These are phyloP conservation scores for Penicillium ucsense DNA, from an alignment of 495 filamentous ascomycete species.

Conservation along the genomic window DNA sequence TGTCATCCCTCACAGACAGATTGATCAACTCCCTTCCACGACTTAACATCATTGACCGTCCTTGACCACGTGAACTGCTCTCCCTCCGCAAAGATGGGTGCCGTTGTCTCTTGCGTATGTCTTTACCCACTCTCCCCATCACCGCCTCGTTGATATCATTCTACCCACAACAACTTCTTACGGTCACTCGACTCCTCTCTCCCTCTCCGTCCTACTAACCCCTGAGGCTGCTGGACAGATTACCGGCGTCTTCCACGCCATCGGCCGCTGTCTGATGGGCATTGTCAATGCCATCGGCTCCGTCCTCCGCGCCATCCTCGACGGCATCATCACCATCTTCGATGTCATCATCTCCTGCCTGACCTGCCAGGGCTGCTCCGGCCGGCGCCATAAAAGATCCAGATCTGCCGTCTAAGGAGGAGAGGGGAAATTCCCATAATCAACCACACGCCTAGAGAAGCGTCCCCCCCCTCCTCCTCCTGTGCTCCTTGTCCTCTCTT, in stretches of 20 bases:
- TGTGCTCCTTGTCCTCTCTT: too few species aligned
- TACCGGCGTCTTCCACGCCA: conserved; percentile 64
- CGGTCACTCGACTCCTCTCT: not conserved
- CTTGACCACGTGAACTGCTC: too few species aligned
- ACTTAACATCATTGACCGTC: conserved; percentile 6
- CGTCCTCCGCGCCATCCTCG: conserved; percentile 70
- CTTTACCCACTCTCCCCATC: not conserved
- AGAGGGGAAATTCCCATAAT: too few species aligned
- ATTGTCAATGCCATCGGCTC: conserved; percentile 73
- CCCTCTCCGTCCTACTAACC: not conserved
- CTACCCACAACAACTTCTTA: too few species aligned
- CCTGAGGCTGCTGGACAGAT: conserved; percentile 42
- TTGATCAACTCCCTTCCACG: not conserved
- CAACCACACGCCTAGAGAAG: too few species aligned
- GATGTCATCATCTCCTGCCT: conserved; percentile 79
- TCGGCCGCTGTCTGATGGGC: conserved; percentile 75
- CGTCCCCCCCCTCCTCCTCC: too few species aligned
- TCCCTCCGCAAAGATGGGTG: conserved; percentile 61
- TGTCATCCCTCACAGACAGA: too few species aligned
- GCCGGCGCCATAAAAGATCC: conserved; percentile 23
- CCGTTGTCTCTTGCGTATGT: conserved; percentile 92
- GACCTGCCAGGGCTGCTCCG: conserved; percentile 60
- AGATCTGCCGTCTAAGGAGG: conserved; percentile 17
- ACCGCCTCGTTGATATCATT: too few species aligned
- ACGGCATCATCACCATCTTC: conserved; percentile 68